Evolutionary conservation across 2,329 filamentous ascomycete species (phyloP), one percentile per base, ranked within the genome.

Genomic region (Macroventuria anomochaeta): DNA sequence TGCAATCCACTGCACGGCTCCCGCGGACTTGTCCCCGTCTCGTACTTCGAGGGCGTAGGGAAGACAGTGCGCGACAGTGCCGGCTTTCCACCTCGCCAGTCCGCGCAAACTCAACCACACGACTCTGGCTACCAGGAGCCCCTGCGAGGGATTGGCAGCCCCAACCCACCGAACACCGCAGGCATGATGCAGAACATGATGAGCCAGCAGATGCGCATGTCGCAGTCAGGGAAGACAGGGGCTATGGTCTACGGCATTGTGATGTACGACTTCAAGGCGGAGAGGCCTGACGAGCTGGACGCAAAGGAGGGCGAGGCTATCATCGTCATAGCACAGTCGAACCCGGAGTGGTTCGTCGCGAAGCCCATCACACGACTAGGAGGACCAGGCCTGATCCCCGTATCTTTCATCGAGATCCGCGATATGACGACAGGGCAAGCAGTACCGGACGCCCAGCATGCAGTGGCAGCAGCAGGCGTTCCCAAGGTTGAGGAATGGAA

Each of bases 401-500:
- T 97, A 26, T 96, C 93, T 0, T 97, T 96, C 73, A 91, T 99
- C 64, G 92, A 99, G 77, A 93, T 99, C 64, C 85, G 91, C 72
- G 95, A 97, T 74, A 96, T 97, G 89, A 85, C 87, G 5, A 92
- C 90, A 0, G 92, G 93, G 43, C 85, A 90, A 63, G 84, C 93
- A 0, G 91, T 97, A 1, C 75, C 84, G 15, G 91, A 97, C 73
- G 86, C 93, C 0, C 82, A 90, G 21, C 93, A 93, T 25, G 93
- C 95, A 1, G 91, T 99, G 50, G 85, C 86, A 65, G 87, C 88
- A 64, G 95, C 95, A 1, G 93, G 93, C 17, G 93, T 99, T 7
- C 95, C 95, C 11, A 89, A 88, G 68, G 95, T 99, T 3, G 95
- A 99, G 72, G 95, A 99, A 69, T 99, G 95, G 95, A 99, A 99